Percentiles rank a stretch among this genome's conserved stretches.
These are phyloP conservation scores for Notholithocarpus densiflorus DNA, from an alignment of 306 rosid species.

Conservation along the genomic window DNA sequence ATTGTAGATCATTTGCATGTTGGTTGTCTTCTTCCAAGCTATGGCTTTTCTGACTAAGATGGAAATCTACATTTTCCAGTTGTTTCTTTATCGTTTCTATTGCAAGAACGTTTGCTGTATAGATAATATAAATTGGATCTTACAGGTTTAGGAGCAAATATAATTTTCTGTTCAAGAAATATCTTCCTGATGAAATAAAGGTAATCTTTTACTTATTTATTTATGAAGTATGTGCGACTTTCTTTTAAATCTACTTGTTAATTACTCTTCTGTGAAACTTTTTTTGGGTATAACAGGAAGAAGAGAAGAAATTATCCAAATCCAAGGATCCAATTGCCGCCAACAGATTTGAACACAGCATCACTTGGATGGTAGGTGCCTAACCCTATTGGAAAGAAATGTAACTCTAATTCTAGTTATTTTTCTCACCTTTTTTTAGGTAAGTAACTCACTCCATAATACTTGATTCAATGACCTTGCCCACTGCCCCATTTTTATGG, in stretches of 20 bases:
- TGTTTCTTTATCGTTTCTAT: not conserved
- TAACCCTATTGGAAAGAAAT: not conserved
- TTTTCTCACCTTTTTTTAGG: not conserved
- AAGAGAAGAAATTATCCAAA: not conserved
- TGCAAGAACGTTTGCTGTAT: not conserved
- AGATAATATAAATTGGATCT: conserved; percentile 17
- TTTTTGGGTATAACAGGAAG: not conserved
- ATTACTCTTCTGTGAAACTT: not conserved
- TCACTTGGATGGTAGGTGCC: conserved; percentile 1
- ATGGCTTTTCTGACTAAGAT: not conserved
- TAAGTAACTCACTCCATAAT: not conserved
- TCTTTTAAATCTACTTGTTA: not conserved
- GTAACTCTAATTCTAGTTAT: not conserved
- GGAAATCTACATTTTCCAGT: not conserved
- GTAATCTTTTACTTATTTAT: not conserved
- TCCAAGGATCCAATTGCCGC: not conserved
- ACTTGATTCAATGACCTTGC: not conserved
- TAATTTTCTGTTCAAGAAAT: conserved; percentile 47
- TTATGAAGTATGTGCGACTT: not conserved
- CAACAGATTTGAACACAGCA: not conserved
- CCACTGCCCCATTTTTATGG: not conserved
- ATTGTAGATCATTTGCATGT: not conserved
- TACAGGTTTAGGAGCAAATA: conserved; percentile 80
- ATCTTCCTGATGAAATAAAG: conserved; percentile 13
- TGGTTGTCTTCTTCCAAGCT: not conserved